Base-by-base conservation (phyloP, 805 yeast genomes). In the Yarrowia hollandica region DNA sequence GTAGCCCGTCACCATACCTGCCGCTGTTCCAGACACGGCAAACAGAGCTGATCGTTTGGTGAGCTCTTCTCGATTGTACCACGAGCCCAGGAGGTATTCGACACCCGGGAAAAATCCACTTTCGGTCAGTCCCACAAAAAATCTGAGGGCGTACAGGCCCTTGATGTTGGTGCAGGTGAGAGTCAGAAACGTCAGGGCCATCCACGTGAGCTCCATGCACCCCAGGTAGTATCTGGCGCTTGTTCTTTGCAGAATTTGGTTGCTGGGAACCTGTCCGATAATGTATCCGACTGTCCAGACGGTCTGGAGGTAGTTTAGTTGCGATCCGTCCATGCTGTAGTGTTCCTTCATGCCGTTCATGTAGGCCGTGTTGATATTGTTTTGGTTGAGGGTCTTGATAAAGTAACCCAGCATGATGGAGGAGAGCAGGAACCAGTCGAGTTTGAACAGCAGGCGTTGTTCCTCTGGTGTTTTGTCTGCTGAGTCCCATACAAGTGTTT, bases 341-440 rank as follows among this genome's bases (percentile, higher is more conserved):
- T 74, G 68, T 63, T 78, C 80, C 59, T 72, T 69, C 81, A 76
- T 69, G 10, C 81, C 82, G 62, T 76, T 77, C 35, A 78, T 72
- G 64, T 76, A 77, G 1, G 82, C 81, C 1, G 77, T 77, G 18
- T 74, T 71, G 25, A 78, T 65, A 64, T 78, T 78, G 31, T 66
- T 66, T 62, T 71, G 77, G 62, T 77, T 74, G 63, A 78, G 68
- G 28, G 72, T 75, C 66, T 78, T 78, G 63, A 76, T 73, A 64
- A 77, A 78, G 64, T 77, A 78, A 1, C 80, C 81, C 50, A 75
- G 64, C 71, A 76, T 74, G 0, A 78, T 69, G 3, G 79, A 76
- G 22, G 72, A 68, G 38, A 78, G 63, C 31, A 78, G 64, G 62
- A 77, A 76, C 46, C 69, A 67, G 62, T 75, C 78, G 21, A 75